A percentile compares a stretch with the other conserved stretches of the same genome.
phyloP scores from a whole-genome alignment of 2,329 filamentous ascomycete genomes.

The Calonectria multiphialidica region DNA sequence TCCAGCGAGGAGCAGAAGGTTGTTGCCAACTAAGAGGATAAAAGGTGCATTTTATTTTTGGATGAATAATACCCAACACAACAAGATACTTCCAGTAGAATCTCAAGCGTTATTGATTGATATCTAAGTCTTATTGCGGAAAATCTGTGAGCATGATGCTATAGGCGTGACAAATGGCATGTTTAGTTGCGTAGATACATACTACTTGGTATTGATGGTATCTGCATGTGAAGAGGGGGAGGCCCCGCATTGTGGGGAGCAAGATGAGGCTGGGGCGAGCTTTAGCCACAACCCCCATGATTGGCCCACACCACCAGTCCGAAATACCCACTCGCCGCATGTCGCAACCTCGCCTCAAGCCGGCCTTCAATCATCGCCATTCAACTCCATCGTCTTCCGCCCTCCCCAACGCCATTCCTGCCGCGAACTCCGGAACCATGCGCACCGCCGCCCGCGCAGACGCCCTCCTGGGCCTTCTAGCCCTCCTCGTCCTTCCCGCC shows the following conservation, averaged over 20 bases:
- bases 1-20: constrained; percentile 48
- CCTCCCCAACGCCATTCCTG: neutral
- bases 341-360: constrained; percentile 26
- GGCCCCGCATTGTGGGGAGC: constrained; percentile 1
- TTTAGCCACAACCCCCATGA: constrained; percentile 35
- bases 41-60: constrained; percentile 6
- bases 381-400: constrained; percentile 19
- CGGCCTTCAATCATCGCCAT: constrained; percentile 32
- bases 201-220: neutral
- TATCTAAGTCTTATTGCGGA: no score
- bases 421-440: constrained; percentile 43
- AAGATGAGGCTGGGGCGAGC: constrained; percentile 31
- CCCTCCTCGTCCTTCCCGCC: constrained; percentile 51
- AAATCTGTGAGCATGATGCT: no score
- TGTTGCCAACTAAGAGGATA: constrained; percentile 23
- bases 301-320: constrained; percentile 37
- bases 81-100: constrained; percentile 13
- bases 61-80: constrained; percentile 21
- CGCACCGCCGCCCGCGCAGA: constrained; percentile 47
- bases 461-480: constrained; percentile 50
- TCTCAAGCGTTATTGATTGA: constrained; percentile 16
- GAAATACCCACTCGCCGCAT: constrained; percentile 10
- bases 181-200: neutral
- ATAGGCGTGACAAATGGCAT: neutral
- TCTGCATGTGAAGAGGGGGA: neutral